Evolutionary conservation across 208 protist species (phyloP).

Genomic region (Leishmania braziliensis): DNA sequence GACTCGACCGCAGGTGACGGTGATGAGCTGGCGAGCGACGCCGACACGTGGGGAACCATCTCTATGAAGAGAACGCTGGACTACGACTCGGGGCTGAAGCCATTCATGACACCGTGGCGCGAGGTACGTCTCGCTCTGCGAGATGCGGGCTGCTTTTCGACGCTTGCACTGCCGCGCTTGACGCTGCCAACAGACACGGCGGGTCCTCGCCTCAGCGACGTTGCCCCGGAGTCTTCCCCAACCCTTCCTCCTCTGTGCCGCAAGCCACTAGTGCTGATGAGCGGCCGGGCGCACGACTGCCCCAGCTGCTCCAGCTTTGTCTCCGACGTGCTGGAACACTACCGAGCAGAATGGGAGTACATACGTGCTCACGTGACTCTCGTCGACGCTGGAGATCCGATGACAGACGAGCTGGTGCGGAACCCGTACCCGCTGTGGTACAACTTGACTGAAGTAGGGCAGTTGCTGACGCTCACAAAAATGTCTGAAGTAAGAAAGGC

Average conservation of each 20-base stretch:
- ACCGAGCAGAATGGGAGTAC: constrained; percentile 48
- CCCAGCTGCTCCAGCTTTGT: constrained; percentile 26
- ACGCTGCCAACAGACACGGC: constrained; percentile 1
- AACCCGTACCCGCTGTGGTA: constrained; percentile 32
- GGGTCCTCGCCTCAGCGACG: neutral
- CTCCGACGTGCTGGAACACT: constrained; percentile 15
- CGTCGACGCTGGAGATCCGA: constrained; percentile 42
- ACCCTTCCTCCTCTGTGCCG: constrained; percentile 34
- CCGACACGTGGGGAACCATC: neutral
- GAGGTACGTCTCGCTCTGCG: constrained; percentile 17
- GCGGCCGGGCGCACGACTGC: constrained; percentile 24
- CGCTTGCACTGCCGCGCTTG: constrained; percentile 22
- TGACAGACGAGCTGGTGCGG: constrained; percentile 32
- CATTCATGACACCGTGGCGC: constrained; percentile 25
- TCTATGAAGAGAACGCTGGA: neutral
- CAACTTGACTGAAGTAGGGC: neutral
- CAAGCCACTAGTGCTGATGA: constrained; percentile 36
- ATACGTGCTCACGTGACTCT: constrained; percentile 57
- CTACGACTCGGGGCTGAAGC: constrained; percentile 26
- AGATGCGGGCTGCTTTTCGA: constrained; percentile 21
- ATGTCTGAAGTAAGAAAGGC: neutral
- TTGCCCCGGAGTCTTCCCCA: neutral
- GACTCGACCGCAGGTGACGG: neutral
- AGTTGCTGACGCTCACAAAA: constrained; percentile 11
- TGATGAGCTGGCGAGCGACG: neutral